Percentiles rank a stretch among this genome's conserved stretches.
Conservation (phyloP, 148 eudicot species). For the Euryodendron excelsum region DNA sequence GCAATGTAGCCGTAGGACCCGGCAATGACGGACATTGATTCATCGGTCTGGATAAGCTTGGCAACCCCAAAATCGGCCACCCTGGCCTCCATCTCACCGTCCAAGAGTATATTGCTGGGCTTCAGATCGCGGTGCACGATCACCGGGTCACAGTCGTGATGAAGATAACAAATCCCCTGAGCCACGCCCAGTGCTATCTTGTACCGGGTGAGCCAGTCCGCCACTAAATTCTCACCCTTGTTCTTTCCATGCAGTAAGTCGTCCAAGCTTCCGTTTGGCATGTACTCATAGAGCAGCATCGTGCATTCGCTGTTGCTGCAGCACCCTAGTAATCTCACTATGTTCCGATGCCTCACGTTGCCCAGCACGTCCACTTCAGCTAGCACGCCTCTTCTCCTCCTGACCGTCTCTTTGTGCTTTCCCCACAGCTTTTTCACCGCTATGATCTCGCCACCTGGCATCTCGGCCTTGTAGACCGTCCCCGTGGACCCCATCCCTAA, state of each 20-base stretch:
- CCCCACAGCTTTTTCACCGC: constrained; percentile 88
- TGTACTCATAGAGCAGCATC: constrained; percentile 88
- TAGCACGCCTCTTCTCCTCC: constrained; percentile 57
- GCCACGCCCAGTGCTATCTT: constrained; percentile 92
- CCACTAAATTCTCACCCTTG: constrained; percentile 56
- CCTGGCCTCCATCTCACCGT: constrained; percentile 86
- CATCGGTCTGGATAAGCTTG: constrained; percentile 65
- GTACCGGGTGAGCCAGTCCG: constrained; percentile 79
- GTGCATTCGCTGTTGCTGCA: constrained; percentile 74
- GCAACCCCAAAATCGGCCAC: constrained; percentile 98
- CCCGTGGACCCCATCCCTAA: constrained; percentile 93
- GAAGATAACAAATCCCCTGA: constrained; percentile 91
- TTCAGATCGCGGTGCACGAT: constrained; percentile 92
- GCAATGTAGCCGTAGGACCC: constrained; percentile 99
- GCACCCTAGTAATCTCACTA: constrained; percentile 82
- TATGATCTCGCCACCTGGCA: constrained; percentile 90
- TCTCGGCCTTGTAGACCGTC: constrained; percentile 76
- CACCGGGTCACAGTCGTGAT: constrained; percentile 92
- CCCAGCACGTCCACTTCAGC: constrained; percentile 94
- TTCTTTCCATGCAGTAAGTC: constrained; percentile 75
- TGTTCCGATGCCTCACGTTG: constrained; percentile 86
- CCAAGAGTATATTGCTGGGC: constrained; percentile 81
- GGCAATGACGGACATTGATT: constrained; percentile 93
- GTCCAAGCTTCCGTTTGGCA: constrained; percentile 94
- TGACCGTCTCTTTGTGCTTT: constrained; percentile 58